These are phyloP conservation scores for Metschnikowia dekortorum DNA, from an alignment of 805 yeast species.

Conservation along the genomic window DNA sequence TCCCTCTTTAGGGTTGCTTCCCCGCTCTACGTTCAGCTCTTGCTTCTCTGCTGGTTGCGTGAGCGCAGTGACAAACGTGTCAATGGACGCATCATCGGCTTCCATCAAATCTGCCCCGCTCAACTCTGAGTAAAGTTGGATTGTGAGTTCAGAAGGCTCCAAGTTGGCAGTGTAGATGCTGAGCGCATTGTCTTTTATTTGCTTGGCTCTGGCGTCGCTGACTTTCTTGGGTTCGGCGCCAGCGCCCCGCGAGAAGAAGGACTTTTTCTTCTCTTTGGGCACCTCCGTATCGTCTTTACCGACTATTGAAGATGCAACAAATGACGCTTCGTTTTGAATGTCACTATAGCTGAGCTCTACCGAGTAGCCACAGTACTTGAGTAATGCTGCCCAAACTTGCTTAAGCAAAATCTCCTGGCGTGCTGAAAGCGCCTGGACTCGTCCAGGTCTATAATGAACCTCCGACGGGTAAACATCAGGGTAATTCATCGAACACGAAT, in stretches of 20 bases:
- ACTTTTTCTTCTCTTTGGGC: conserved; percentile 30
- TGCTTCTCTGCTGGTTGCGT: not conserved
- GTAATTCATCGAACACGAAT: not conserved
- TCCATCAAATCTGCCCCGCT: conserved; percentile 14
- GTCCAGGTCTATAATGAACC: conserved; percentile 30
- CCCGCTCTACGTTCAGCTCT: not conserved
- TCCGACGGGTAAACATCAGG: conserved; percentile 18
- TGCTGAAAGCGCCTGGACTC: conserved; percentile 33
- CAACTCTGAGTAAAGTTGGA: conserved; percentile 19
- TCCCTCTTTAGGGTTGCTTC: conserved; percentile 13
- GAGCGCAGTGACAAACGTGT: conserved; percentile 21
- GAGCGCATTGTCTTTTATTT: conserved; percentile 23
- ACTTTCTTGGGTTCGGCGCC: conserved; percentile 12
- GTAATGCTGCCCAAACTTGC: conserved; percentile 18
- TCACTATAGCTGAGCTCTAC: conserved; percentile 28
- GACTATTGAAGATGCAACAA: conserved; percentile 25
- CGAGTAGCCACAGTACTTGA: conserved; percentile 42
- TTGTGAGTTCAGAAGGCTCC: conserved; percentile 19
- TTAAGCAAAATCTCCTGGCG: conserved; percentile 17
- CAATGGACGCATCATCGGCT: conserved; percentile 24
- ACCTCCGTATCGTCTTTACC: conserved; percentile 13
- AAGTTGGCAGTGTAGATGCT: conserved; percentile 23
- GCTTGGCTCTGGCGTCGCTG: conserved; percentile 25
- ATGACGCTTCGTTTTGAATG: conserved; percentile 26
- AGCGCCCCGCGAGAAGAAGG: conserved; percentile 20